Evolutionary conservation across 352 stramenopile species (phyloP), one percentile per base, ranked within the genome.

Genomic region (Sclerospora graminicola): DNA sequence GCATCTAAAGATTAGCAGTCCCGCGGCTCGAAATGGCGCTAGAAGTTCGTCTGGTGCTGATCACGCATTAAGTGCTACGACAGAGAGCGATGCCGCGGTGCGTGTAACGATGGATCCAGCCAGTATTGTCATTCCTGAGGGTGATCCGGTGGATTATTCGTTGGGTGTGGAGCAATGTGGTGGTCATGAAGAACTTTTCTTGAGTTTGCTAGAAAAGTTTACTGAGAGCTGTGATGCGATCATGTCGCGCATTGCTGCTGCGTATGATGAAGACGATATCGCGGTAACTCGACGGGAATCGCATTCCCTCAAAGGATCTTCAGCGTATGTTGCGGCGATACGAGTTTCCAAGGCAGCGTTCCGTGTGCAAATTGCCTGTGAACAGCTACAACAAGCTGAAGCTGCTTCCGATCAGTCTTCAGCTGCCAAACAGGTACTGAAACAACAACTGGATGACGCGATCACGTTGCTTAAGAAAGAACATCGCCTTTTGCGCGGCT

Each of bases 201-300:
- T 89, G 37, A 82, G 69, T 15, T 54, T 91, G 33, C 56, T 91
- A 2, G 76, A 88, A 47, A 91, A 89, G 51, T 91, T 88, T 47
- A 57, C 45, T 0, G 35, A 73, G 19, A 80, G 69, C 6, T 84
- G 69, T 41, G 72, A 86, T 40, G 57, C 43, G 0, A 66, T 72
- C 26, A 82, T 89, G 66, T 43, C 51, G 4, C 59, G 69, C 1
- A 77, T 91, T 41, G 44, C 79, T 14, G 50, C 45, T 28, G 67
- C 74, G 0, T 68, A 81, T 18, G 45, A 70, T 8, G 27, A 54
- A 35, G 59, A 54, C n/a, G 62, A 89, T 21, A 63, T 85, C 15
- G 38, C 45, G 2, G 45, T 75, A 16, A 61, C 80, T 21, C 60
- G 71, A 7, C 69, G 79, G 13, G 79, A 91, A 59, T 65, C 74